phyloP scores from a whole-genome alignment of 176 grass and related monocot species.

The Aegilops sharonensis region DNA sequence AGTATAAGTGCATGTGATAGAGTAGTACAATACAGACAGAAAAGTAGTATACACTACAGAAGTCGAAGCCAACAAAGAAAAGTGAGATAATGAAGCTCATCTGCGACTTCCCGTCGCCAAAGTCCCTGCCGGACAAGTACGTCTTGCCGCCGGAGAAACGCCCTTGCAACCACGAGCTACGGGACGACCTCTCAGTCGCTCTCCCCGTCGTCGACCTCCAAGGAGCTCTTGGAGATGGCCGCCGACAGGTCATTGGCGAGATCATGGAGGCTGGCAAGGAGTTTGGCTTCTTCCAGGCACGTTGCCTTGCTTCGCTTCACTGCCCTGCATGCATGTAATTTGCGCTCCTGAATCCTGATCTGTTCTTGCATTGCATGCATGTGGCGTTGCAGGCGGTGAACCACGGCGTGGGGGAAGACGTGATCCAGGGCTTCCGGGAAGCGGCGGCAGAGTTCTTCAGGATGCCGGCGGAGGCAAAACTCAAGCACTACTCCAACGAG shows the following conservation, averaged over 20 bases:
- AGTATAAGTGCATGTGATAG: neutral
- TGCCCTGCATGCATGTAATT: too few species aligned
- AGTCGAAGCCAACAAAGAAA: neutral
- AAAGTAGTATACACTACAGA: neutral
- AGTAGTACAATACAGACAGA: neutral
- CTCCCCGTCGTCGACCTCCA: neutral
- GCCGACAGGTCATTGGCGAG: too few species aligned
- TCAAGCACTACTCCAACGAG: neutral
- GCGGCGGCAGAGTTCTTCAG: neutral
- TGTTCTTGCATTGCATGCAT: too few species aligned
- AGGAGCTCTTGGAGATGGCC: neutral
- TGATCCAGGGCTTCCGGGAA: neutral
- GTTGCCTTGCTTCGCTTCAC: too few species aligned
- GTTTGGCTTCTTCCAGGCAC: too few species aligned
- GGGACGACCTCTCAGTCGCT: neutral
- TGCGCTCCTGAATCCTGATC: too few species aligned
- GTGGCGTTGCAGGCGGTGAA: too few species aligned
- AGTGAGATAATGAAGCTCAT: neutral
- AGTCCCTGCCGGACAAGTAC: neutral
- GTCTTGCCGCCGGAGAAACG: neutral
- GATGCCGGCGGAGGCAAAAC: neutral
- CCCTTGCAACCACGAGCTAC: neutral
- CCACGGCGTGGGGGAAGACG: too few species aligned
- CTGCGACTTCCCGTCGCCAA: neutral
- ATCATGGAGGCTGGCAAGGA: too few species aligned